These are phyloP conservation scores for Trichoderma pleuroti DNA, from an alignment of 2,329 filamentous ascomycete species.

Conservation along the genomic window DNA sequence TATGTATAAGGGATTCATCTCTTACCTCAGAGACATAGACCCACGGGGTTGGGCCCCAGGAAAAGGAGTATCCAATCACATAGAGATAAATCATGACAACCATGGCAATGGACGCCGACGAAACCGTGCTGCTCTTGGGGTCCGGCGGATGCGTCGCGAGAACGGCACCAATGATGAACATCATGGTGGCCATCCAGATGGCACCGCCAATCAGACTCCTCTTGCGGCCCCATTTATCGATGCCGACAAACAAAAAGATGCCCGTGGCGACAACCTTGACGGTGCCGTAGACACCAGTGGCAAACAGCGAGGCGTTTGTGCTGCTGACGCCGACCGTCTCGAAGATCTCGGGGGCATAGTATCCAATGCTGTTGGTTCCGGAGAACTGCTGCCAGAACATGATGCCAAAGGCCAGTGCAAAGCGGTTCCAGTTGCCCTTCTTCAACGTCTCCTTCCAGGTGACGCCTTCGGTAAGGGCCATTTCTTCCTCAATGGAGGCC, in stretches of 20 bases:
- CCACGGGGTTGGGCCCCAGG: conserved; percentile 22
- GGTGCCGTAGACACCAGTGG: conserved; percentile 29
- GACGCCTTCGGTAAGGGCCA: conserved; percentile 43
- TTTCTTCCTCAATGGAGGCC: conserved; percentile 60
- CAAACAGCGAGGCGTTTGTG: conserved; percentile 27
- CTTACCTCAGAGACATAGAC: conserved; percentile 22
- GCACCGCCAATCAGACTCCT: conserved; percentile 66
- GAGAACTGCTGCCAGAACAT: conserved; percentile 25
- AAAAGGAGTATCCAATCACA: conserved; percentile 19
- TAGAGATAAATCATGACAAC: conserved; percentile 23
- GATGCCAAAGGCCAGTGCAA: conserved; percentile 15
- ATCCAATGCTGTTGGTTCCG: conserved; percentile 32
- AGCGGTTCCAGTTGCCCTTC: conserved; percentile 17
- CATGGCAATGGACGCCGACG: conserved; percentile 23
- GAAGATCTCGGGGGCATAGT: conserved; percentile 32
- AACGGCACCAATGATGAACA: conserved; percentile 45
- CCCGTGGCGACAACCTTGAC: conserved; percentile 35
- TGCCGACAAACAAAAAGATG: conserved; percentile 39
- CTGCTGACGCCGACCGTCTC: conserved; percentile 28
- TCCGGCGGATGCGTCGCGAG: conserved; percentile 20
- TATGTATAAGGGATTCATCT: not conserved
- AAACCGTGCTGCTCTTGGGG: conserved; percentile 9
- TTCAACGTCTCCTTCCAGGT: conserved; percentile 7
- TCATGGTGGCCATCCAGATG: conserved; percentile 54
- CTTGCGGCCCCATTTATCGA: conserved; percentile 39